Conservation (phyloP, 768 basidiomycete species). For the Tephrocybe rancida region DNA sequence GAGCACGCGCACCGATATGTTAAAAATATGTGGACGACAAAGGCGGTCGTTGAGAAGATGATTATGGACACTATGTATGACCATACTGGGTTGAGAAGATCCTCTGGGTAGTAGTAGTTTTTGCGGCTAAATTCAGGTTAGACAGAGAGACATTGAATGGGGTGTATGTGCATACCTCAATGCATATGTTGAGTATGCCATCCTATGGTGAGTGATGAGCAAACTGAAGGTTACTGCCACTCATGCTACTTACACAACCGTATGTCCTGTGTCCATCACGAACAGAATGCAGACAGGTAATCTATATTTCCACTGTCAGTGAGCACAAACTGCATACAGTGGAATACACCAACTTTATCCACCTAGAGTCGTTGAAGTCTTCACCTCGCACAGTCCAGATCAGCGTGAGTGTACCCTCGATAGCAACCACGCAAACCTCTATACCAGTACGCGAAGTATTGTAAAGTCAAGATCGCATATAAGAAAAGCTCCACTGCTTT, state of each 20-base stretch:
- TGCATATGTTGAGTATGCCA: not conserved
- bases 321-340: not conserved
- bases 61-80: not conserved
- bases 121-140: not conserved
- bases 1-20: not conserved
- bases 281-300: not conserved
- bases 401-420: not conserved
- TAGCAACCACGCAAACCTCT: not conserved
- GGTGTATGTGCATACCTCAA: not conserved
- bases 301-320: not conserved
- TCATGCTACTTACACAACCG: not conserved
- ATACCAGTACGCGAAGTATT: not conserved
- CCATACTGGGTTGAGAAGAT: not conserved
- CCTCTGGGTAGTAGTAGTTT: not conserved
- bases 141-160: not conserved
- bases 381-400: not conserved
- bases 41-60: conserved; percentile 1
- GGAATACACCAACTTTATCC: not conserved
- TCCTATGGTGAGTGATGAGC: not conserved
- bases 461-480: not conserved
- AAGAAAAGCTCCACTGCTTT: not conserved
- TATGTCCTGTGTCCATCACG: conserved; percentile 1
- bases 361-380: conserved; percentile 6
- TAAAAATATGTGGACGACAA: conserved; percentile 1
- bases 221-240: not conserved